These are phyloP conservation scores for Dioscorea dumetorum DNA, from an alignment of 106 monocot genomes.

Conservation along the genomic window DNA sequence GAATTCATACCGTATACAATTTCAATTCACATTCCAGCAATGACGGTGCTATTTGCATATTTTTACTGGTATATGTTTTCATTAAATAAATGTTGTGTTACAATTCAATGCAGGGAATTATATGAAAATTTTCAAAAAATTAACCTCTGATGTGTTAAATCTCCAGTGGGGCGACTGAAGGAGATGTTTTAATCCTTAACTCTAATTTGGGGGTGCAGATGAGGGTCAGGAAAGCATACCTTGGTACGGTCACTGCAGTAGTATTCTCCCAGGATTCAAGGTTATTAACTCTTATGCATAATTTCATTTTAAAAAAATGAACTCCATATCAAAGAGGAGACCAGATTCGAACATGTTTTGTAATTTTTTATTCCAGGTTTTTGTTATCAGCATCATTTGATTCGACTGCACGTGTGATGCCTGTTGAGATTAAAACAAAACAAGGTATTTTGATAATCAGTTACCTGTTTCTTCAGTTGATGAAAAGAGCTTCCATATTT, in stretches of 20 bases:
- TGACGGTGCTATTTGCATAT: not conserved
- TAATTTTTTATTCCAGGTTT: conserved; percentile 30
- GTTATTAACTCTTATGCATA: conserved; percentile 14
- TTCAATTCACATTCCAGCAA: not conserved
- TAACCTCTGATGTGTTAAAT: not conserved
- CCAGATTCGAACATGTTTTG: not conserved
- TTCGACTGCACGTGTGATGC: conserved; percentile 54
- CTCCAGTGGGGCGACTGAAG: conserved; percentile 72
- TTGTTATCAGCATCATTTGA: conserved; percentile 83
- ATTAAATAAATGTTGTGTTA: too few species aligned
- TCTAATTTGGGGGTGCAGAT: conserved; percentile 31
- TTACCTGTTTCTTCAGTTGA: not conserved
- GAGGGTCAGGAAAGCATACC: conserved; percentile 69
- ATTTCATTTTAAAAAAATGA: not conserved
- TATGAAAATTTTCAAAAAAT: too few species aligned
- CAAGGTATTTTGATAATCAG: conserved; percentile 24
- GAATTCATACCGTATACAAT: too few species aligned
- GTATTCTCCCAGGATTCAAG: conserved; percentile 78
- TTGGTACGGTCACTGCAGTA: conserved; percentile 62
- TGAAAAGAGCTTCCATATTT: too few species aligned
- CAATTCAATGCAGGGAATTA: too few species aligned
- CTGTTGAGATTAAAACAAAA: conserved; percentile 27
- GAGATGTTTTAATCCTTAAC: conserved; percentile 33
- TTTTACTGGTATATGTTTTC: too few species aligned
- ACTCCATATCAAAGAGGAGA: not conserved